A percentile compares a stretch with the other conserved stretches of the same genome.
phyloP scores from a whole-genome alignment of 139 green algal genomes.

The Micractinium conductrix region DNA sequence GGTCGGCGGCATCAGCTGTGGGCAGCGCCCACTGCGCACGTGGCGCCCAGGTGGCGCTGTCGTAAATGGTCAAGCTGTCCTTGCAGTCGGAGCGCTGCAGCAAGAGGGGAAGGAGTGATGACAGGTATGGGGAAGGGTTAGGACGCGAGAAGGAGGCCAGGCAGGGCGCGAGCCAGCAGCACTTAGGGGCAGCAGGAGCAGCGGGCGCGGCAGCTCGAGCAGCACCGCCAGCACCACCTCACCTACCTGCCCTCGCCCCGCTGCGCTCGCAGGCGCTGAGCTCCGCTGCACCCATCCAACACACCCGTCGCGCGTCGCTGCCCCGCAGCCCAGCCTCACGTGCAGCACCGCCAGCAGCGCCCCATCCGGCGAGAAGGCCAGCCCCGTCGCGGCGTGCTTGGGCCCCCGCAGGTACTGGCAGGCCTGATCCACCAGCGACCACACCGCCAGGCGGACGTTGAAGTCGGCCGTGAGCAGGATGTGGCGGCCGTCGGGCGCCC shows the following conservation, averaged over 20 bases:
- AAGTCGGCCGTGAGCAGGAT: conserved; percentile 85
- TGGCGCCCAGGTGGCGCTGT: conserved; percentile 42
- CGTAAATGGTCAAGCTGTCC: conserved; percentile 73
- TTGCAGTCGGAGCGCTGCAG: conserved; percentile 77
- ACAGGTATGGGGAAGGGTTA: too few relatives aligned
- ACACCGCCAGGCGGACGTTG: conserved; percentile 81
- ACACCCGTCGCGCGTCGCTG: neutral
- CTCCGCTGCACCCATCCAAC: neutral
- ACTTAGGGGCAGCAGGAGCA: neutral
- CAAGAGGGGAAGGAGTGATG: neutral
- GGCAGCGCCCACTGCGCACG: conserved; percentile 25
- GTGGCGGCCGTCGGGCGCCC: conserved; percentile 64
- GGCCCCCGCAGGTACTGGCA: conserved; percentile 74
- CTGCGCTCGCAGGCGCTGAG: neutral
- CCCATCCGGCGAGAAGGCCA: conserved; percentile 80
- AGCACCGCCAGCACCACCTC: neutral
- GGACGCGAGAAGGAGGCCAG: neutral
- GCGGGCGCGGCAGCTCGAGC: neutral
- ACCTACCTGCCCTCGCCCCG: neutral
- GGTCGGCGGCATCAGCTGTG: conserved; percentile 61
- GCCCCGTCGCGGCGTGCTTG: conserved; percentile 68
- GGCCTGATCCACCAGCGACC: conserved; percentile 73
- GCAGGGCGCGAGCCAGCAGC: neutral
- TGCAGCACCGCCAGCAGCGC: conserved; percentile 76
- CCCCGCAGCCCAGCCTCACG: conserved; percentile 47